Evolutionary conservation across 306 rosid species (phyloP).

Genomic region (Crotalaria pallida): DNA sequence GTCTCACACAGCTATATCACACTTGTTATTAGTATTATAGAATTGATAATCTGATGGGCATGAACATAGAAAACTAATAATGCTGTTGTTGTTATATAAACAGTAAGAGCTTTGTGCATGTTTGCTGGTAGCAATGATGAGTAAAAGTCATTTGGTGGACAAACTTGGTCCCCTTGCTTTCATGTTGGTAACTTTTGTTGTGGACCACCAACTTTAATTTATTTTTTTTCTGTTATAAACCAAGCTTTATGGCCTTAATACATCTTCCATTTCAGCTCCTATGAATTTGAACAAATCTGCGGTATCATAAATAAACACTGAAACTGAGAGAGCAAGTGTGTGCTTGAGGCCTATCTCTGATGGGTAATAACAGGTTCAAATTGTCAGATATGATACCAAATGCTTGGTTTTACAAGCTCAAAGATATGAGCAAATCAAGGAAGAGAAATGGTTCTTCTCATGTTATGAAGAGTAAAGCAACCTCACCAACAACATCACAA

Average conservation of each 20-base stretch:
- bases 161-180: constrained; percentile 43
- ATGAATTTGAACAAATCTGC: constrained; percentile 11
- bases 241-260: constrained; percentile 12
- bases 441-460: constrained; percentile 39
- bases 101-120: constrained; percentile 36
- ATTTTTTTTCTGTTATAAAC: constrained; percentile 19
- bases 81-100: constrained; percentile 23
- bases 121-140: constrained; percentile 45
- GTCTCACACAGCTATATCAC: constrained; percentile 14
- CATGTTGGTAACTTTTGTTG: constrained; percentile 31
- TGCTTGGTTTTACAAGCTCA: constrained; percentile 97
- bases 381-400: constrained; percentile 91
- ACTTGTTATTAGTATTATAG: constrained; percentile 12
- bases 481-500: constrained; percentile 38
- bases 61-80: constrained; percentile 25
- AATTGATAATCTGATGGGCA: constrained; percentile 19
- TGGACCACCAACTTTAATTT: constrained; percentile 33
- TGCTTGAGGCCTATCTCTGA: constrained; percentile 23
- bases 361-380: constrained; percentile 84
- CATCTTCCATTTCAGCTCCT: constrained; percentile 26
- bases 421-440: constrained; percentile 71
- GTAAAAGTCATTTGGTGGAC: constrained; percentile 39
- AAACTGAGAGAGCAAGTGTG: constrained; percentile 8
- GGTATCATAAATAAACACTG: constrained; percentile 21
- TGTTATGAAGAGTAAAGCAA: constrained; percentile 41